phyloP scores from a whole-genome alignment of 169 alveolate species.

The Cytauxzoon felis region DNA sequence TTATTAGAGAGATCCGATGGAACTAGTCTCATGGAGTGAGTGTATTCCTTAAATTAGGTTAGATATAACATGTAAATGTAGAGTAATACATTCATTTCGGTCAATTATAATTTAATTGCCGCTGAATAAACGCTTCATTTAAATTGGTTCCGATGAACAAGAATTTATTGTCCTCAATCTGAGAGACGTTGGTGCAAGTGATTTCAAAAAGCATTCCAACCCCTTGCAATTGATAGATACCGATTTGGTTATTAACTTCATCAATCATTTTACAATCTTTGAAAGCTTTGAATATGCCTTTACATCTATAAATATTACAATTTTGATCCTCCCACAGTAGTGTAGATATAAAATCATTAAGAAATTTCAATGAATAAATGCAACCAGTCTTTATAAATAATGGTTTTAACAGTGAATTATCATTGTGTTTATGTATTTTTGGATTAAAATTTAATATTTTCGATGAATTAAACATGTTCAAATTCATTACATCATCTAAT shows the following conservation, averaged over 20 bases:
- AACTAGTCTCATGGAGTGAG: too few species aligned
- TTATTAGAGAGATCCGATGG: too few species aligned
- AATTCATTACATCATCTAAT: constrained; percentile 26
- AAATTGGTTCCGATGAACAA: constrained; percentile 44
- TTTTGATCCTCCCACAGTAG: constrained; percentile 55
- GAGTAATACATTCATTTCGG: too few species aligned
- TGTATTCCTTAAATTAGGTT: too few species aligned
- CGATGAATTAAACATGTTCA: constrained; percentile 32
- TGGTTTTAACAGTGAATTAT: background rate
- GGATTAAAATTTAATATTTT: constrained; percentile 10
- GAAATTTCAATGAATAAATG: constrained; percentile 20
- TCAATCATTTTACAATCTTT: constrained; percentile 16
- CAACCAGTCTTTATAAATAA: constrained; percentile 20
- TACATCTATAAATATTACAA: constrained; percentile 54
- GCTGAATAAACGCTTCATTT: background rate
- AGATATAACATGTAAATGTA: too few species aligned
- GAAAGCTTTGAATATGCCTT: constrained; percentile 63
- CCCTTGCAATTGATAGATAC: constrained; percentile 63
- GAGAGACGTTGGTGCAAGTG: constrained; percentile 28
- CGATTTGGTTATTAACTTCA: constrained; percentile 7
- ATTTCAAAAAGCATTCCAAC: constrained; percentile 71
- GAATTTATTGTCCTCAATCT: constrained; percentile 39
- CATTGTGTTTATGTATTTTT: background rate
- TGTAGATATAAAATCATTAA: constrained; percentile 37
- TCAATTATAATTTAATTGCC: too few species aligned